Evolutionary conservation across 129 eudicot genomes (phyloP), one percentile per base, ranked within the genome.

Genomic region (Pseudognaphalium luteoalbum): DNA sequence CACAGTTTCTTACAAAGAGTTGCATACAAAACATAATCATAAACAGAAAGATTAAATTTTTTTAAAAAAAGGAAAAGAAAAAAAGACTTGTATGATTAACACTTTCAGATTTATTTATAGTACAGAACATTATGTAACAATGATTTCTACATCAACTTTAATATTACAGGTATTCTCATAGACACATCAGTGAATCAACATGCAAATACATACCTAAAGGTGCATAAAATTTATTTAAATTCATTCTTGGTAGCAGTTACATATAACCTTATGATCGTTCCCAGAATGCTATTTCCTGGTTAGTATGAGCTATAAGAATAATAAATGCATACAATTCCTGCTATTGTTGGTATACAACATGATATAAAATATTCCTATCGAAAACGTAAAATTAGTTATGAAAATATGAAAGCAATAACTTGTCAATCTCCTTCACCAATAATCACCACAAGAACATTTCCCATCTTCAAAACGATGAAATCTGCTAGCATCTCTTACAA

Each of bases 381-480:
- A 16, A 77, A 41, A 21, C 28, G 9, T 41, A 59, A 44, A 69
- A 15, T 17, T 42, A 47, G 59, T 77, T 42, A 63, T 33, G 60
- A 30, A 39, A 9, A 17, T 22, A 61, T 42, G 39, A 44, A 28
- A 61, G 68, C 81, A 76, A 54, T 5, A 77, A 68, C 75, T 58
- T 59, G 61, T 58, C 12, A 41, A 74, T 61, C 12, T 56, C 17
- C 25, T 65, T 93, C 88, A 93, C 98, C 98, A 93, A 67, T 93
- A 93, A 88, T 93, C 95, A 67, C 95, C 98, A 85, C 96, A 93
- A 70, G 96, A 86, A 77, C 96, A 92, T 74, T 73, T 81, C 37
- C 96, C 96, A 74, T 81, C 78, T 74, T 73, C 82, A 22, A 92
- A 92, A 4, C 80, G 90, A 82, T 92, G 97, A 63, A 89, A 92